Conservation (phyloP, 2,329 filamentous ascomycete species). For the Akanthomyces dipterigenus region DNA sequence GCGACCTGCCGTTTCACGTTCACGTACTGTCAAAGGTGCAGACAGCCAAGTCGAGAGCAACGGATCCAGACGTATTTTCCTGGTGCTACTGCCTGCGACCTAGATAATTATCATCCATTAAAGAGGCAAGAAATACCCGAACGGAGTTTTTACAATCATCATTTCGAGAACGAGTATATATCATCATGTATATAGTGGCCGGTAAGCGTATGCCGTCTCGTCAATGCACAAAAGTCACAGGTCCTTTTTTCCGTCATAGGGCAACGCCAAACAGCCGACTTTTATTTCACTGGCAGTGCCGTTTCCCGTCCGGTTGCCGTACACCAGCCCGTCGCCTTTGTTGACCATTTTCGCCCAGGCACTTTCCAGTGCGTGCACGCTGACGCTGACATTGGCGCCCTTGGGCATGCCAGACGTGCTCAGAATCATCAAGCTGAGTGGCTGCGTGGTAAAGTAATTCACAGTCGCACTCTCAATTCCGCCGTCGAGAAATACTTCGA, state of each 20-base stretch:
- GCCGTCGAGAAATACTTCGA: constrained; percentile 28
- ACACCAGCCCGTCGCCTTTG: constrained; percentile 5
- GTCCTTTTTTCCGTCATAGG: background rate
- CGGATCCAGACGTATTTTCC: constrained; percentile 40
- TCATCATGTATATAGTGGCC: background rate
- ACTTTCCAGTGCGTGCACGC: constrained; percentile 21
- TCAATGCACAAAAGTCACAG: background rate
- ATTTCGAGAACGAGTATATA: background rate
- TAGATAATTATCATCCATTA: constrained; percentile 8
- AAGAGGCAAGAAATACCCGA: background rate
- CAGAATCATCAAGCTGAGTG: constrained; percentile 20
- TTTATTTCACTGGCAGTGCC: background rate
- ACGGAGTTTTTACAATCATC: background rate
- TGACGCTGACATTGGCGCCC: constrained; percentile 17
- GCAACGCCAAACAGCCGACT: background rate
- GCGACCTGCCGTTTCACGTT: constrained; percentile 33
- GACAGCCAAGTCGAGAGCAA: constrained; percentile 32
- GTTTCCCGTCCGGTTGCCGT: constrained; percentile 8
- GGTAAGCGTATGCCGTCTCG: background rate
- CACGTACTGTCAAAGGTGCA: constrained; percentile 35
- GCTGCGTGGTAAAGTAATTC: constrained; percentile 24
- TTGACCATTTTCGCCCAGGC: constrained; percentile 17
- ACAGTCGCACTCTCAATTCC: constrained; percentile 27
- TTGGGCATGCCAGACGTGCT: constrained; percentile 16
- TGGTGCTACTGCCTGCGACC: constrained; percentile 39